Conservation (phyloP, 2,329 filamentous ascomycete species). For the Colletotrichum tofieldiae region DNA sequence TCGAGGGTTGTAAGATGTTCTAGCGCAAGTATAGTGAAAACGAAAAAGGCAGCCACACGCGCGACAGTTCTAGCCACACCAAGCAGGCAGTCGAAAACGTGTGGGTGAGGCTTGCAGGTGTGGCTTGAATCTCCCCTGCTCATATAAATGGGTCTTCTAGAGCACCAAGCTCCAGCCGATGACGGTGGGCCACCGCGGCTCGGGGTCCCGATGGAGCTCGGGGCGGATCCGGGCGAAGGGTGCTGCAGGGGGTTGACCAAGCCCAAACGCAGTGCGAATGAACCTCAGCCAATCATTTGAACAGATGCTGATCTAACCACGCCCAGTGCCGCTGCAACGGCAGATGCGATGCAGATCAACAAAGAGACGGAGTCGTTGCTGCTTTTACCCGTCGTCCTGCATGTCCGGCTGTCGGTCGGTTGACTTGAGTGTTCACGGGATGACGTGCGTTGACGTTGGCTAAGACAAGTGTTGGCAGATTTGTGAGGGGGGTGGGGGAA, state of each 20-base stretch:
- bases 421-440: background rate
- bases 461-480: background rate
- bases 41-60: constrained; percentile 26
- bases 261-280: constrained; percentile 1
- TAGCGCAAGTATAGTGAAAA: constrained; percentile 32
- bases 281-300: constrained; percentile 13
- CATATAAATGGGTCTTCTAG: background rate
- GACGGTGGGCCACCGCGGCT: constrained; percentile 14
- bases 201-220: constrained; percentile 21
- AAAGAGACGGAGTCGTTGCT: constrained; percentile 3
- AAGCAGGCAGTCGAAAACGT: background rate
- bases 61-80: constrained; percentile 16
- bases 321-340: background rate
- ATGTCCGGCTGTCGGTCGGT: constrained; percentile 11
- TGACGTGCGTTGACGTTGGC: constrained; percentile 3
- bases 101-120: background rate
- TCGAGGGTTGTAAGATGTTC: constrained; percentile 28
- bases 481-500: background rate
- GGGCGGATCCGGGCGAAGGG: constrained; percentile 19
- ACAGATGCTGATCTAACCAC: constrained; percentile 11
- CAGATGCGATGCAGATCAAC: background rate
- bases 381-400: constrained; percentile 10
- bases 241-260: constrained; percentile 31
- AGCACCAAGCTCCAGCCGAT: background rate
- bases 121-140: constrained; percentile 9